Evolutionary conservation across 768 basidiomycete species (phyloP).

Genomic region (Collybiopsis confluens): DNA sequence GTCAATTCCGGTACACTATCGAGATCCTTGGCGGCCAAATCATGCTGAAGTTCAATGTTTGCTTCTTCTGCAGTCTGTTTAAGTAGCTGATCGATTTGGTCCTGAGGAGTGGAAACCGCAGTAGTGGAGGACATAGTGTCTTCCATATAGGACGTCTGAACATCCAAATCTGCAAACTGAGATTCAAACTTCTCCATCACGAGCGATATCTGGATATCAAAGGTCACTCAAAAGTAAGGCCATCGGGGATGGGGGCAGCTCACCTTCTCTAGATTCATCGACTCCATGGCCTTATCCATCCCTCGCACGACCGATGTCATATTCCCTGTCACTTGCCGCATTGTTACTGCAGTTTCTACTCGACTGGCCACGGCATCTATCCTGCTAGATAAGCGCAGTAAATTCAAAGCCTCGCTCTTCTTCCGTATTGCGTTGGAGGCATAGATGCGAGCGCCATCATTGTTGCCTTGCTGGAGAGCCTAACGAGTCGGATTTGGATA

Average conservation of each 20-base stretch:
- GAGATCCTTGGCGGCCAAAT: conserved; percentile 65
- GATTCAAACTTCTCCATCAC: conserved; percentile 99
- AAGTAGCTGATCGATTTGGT: conserved; percentile 91
- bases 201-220: conserved; percentile 71
- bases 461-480: conserved; percentile 96
- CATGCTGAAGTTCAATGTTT: conserved; percentile 91
- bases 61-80: conserved; percentile 96
- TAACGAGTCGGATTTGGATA: conserved; percentile 25
- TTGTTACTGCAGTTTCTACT: conserved; percentile 97
- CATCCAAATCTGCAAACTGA: conserved; percentile 95
- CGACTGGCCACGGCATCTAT: conserved; percentile 96
- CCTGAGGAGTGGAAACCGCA: conserved; percentile 90
- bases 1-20: conserved; percentile 53
- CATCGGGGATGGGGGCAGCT: conserved; percentile 20
- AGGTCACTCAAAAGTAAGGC: not conserved
- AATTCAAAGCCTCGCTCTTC: conserved; percentile 91
- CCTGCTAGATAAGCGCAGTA: conserved; percentile 83
- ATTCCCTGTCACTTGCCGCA: conserved; percentile 93
- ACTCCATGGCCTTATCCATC: conserved; percentile 99
- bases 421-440: conserved; percentile 98
- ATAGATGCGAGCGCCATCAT: conserved; percentile 95
- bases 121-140: conserved; percentile 93
- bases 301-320: conserved; percentile 96
- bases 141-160: conserved; percentile 98
- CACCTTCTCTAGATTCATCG: conserved; percentile 97